phyloP scores from a whole-genome alignment of 495 filamentous ascomycete genomes.

The Lasiosphaeris hirsuta region DNA sequence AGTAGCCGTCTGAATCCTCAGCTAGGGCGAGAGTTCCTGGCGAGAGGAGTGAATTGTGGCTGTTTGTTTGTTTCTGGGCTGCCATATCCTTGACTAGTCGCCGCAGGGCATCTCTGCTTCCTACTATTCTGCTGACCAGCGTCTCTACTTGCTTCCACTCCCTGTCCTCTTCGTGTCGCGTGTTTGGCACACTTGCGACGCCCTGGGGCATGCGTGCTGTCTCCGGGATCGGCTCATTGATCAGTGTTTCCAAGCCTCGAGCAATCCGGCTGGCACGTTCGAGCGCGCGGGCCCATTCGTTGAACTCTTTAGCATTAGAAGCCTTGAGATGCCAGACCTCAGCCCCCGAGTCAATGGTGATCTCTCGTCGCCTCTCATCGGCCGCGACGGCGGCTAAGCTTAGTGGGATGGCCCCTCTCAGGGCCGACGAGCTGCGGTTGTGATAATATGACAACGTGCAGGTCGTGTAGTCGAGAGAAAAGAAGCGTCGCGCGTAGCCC shows the following conservation, averaged over 20 bases:
- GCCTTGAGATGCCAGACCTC: slow-evolving; percentile 97
- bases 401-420: slow-evolving; percentile 88
- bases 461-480: slow-evolving; percentile 87
- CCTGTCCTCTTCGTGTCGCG: slow-evolving; percentile 58
- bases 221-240: slow-evolving; percentile 24
- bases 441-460: slow-evolving; percentile 95
- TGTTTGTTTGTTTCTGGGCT: slow-evolving; percentile 49
- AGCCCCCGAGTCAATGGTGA: slow-evolving; percentile 93
- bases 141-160: slow-evolving; percentile 85
- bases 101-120: slow-evolving; percentile 81
- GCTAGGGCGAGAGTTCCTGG: slow-evolving; percentile 35
- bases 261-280: slow-evolving; percentile 68
- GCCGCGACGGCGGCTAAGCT: slow-evolving; percentile 86
- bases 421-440: slow-evolving; percentile 81
- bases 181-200: slow-evolving; percentile 19
- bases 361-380: slow-evolving; percentile 80
- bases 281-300: slow-evolving; percentile 78
- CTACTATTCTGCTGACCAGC: slow-evolving; percentile 77
- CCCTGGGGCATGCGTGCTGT: slow-evolving; percentile 19
- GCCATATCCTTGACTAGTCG: slow-evolving; percentile 80
- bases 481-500: slow-evolving; percentile 88
- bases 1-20: slow-evolving; percentile 47
- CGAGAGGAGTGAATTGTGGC: slow-evolving; percentile 35
- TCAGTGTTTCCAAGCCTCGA: slow-evolving; percentile 40
- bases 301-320: slow-evolving; percentile 75